phyloP scores from a whole-genome alignment of 1,139 yeast species.

The Fermentozyma sake region DNA sequence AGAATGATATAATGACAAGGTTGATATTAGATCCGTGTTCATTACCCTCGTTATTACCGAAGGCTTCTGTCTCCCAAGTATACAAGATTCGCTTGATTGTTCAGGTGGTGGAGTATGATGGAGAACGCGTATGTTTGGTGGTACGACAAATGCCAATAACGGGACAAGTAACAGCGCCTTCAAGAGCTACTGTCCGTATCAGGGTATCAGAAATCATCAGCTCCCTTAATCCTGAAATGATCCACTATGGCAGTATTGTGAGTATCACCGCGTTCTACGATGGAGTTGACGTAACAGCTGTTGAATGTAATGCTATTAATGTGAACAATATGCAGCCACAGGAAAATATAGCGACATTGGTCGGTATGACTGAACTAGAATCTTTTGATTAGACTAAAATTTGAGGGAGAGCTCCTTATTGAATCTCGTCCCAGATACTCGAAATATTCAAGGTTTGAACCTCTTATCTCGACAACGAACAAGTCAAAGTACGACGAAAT shows the following conservation, averaged over 20 bases:
- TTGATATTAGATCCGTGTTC: constrained; percentile 25
- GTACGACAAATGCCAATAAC: background rate
- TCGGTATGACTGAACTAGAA: too few species aligned
- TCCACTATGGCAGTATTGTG: constrained; percentile 8
- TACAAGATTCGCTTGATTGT: constrained; percentile 26
- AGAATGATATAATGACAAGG: constrained; percentile 26
- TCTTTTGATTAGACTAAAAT: too few species aligned
- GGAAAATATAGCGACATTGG: too few species aligned
- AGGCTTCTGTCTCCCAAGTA: constrained; percentile 17
- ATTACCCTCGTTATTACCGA: constrained; percentile 17
- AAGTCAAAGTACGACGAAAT: too few species aligned
- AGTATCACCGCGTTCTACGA: constrained; percentile 15
- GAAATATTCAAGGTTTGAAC: too few species aligned
- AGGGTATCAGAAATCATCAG: constrained; percentile 2
- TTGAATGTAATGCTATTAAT: constrained; percentile 15
- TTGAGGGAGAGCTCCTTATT: too few species aligned
- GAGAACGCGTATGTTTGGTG: constrained; percentile 1
- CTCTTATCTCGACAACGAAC: too few species aligned
- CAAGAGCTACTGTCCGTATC: background rate
- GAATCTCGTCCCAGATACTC: too few species aligned
- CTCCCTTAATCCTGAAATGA: constrained; percentile 2
- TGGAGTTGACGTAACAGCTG: constrained; percentile 15
- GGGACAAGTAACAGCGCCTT: constrained; percentile 1
- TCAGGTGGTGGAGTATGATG: constrained; percentile 21
- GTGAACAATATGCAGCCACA: too few species aligned